These are phyloP conservation scores for Lasiodiplodia gonubiensis DNA, from an alignment of 2,329 filamentous ascomycete genomes.

Conservation along the genomic window DNA sequence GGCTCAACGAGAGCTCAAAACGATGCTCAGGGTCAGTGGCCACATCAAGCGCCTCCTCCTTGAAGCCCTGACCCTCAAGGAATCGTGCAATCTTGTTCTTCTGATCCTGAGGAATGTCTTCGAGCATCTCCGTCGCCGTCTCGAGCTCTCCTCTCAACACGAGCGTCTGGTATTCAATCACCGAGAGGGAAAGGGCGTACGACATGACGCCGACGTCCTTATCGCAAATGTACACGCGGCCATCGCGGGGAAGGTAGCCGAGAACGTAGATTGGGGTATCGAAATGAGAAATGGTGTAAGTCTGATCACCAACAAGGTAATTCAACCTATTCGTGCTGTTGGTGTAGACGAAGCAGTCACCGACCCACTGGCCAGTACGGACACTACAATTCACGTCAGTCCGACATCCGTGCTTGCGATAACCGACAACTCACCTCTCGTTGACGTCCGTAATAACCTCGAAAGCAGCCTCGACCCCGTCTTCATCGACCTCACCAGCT, in stretches of 20 bases:
- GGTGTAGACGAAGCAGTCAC: constrained; percentile 98
- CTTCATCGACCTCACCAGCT: constrained; percentile 79
- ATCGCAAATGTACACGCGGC: constrained; percentile 92
- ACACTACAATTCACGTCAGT: constrained; percentile 60
- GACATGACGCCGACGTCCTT: constrained; percentile 94
- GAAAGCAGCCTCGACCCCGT: constrained; percentile 94
- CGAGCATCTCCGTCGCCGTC: constrained; percentile 81
- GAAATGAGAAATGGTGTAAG: constrained; percentile 96
- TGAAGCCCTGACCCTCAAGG: constrained; percentile 95
- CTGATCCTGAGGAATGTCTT: constrained; percentile 85
- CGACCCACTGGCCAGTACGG: constrained; percentile 95
- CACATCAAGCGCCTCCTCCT: constrained; percentile 91
- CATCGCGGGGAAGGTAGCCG: constrained; percentile 93
- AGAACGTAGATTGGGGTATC: constrained; percentile 94
- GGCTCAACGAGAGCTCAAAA: constrained; percentile 85
- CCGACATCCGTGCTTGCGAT: not conserved
- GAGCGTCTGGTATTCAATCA: constrained; percentile 95
- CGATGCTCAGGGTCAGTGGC: constrained; percentile 95
- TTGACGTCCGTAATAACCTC: constrained; percentile 96
- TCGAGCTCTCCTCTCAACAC: constrained; percentile 95
- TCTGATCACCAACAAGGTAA: constrained; percentile 97
- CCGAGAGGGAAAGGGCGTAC: constrained; percentile 86
- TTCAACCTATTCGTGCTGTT: constrained; percentile 96
- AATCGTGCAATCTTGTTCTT: constrained; percentile 98
- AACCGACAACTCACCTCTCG: constrained; percentile 65